These are phyloP conservation scores for Tarenaya hassleriana DNA, from an alignment of 345 rosid genomes.

Conservation along the genomic window DNA sequence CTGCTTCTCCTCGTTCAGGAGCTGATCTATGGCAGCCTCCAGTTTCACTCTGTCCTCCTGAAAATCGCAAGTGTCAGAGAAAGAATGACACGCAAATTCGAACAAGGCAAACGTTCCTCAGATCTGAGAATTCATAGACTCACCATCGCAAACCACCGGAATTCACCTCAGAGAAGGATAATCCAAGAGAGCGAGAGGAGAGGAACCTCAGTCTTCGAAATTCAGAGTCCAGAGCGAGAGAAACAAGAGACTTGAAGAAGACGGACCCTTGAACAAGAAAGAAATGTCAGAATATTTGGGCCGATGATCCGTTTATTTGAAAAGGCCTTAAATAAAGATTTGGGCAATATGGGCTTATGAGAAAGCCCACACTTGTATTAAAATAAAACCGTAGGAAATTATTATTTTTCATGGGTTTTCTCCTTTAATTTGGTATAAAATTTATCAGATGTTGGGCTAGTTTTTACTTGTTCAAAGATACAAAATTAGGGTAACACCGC, in stretches of 20 bases:
- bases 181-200: background rate
- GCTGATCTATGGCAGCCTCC: slow-evolving; percentile 60
- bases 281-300: slow-evolving; percentile 7
- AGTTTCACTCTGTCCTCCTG: slow-evolving; percentile 47
- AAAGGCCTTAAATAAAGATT: slow-evolving; percentile 16
- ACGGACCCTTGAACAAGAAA: slow-evolving; percentile 10
- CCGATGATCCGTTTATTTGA: slow-evolving; percentile 1
- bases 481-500: no score
- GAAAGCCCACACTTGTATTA: no score
- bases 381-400: background rate
- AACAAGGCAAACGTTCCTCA: background rate
- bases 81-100: background rate
- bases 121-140: slow-evolving; percentile 17
- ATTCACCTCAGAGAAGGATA: no score
- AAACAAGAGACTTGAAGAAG: background rate
- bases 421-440: no score
- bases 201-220: slow-evolving; percentile 15
- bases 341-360: no score
- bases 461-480: no score
- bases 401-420: no score
- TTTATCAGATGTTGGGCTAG: no score
- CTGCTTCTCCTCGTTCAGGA: slow-evolving; percentile 76
- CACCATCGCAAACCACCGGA: slow-evolving; percentile 21
- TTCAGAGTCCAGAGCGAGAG: background rate
- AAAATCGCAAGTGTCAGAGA: slow-evolving; percentile 7